These are phyloP conservation scores for Tuber magnatum DNA, from an alignment of 495 filamentous ascomycete genomes.

Conservation along the genomic window DNA sequence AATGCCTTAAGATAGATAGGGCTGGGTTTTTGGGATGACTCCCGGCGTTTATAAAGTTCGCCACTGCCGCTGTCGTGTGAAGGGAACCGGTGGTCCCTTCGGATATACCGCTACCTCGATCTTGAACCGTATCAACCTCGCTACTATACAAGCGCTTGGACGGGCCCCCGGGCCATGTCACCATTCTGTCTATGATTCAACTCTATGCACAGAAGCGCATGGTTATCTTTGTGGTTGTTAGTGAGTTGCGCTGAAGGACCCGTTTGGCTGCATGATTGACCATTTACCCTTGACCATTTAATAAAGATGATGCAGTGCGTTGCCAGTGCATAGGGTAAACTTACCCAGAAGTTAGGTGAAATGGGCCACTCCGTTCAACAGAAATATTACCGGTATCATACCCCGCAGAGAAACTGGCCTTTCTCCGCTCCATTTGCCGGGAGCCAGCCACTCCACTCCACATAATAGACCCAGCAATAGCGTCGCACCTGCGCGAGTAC, in stretches of 20 bases:
- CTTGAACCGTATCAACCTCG: neutral
- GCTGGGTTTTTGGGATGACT: too few species aligned
- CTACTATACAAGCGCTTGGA: neutral
- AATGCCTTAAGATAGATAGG: too few species aligned
- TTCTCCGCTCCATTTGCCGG: neutral
- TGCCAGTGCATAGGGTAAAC: neutral
- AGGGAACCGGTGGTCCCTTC: neutral
- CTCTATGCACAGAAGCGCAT: neutral
- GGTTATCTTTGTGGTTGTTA: neutral
- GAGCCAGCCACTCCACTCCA: neutral
- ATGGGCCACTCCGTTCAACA: neutral
- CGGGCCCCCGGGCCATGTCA: neutral
- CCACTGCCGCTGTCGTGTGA: too few species aligned
- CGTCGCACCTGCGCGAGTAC: neutral
- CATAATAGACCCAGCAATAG: neutral
- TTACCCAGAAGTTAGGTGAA: neutral
- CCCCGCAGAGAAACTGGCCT: neutral
- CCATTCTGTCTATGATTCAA: neutral
- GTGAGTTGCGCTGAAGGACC: neutral
- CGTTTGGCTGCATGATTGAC: neutral
- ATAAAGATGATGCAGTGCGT: neutral
- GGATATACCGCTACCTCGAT: neutral
- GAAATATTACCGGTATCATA: neutral
- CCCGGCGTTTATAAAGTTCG: too few species aligned
- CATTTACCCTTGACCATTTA: neutral